phyloP scores from a whole-genome alignment of 2,329 filamentous ascomycete genomes.

The Ophiocordyceps polyrhachis-furcata region DNA sequence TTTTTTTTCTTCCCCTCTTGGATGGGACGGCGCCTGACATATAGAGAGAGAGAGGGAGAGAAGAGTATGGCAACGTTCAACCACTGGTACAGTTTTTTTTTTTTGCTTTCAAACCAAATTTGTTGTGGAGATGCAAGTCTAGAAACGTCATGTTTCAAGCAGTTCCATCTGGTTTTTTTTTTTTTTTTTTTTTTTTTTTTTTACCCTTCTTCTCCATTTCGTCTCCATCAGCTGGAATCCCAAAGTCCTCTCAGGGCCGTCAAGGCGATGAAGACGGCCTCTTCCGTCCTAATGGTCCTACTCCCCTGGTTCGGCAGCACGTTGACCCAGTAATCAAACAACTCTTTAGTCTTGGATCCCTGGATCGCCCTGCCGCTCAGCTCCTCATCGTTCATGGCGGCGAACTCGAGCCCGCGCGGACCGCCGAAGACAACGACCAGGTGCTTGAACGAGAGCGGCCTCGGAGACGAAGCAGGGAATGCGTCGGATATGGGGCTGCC shows the following conservation, averaged over 20 bases:
- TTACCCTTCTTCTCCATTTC: no score
- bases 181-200: no score
- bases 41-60: no score
- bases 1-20: no score
- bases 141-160: background rate
- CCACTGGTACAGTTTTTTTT: no score
- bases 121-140: no score
- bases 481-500: slow-evolving; percentile 32
- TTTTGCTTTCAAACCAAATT: no score
- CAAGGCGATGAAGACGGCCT: slow-evolving; percentile 62
- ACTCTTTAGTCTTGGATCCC: slow-evolving; percentile 42
- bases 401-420: slow-evolving; percentile 60
- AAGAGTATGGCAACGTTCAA: no score
- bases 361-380: slow-evolving; percentile 42
- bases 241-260: slow-evolving; percentile 45
- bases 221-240: slow-evolving; percentile 12
- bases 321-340: slow-evolving; percentile 78
- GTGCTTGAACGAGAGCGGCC: slow-evolving; percentile 40
- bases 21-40: no score
- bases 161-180: no score
- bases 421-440: slow-evolving; percentile 66
- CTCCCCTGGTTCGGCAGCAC: slow-evolving; percentile 65
- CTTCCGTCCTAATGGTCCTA: slow-evolving; percentile 66
- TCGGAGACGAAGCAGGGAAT: slow-evolving; percentile 19
- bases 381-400: slow-evolving; percentile 41